Percentiles rank a stretch among this genome's conserved stretches.
phyloP scores from a whole-genome alignment of 257 asterid species.

The Petunia secreta region DNA sequence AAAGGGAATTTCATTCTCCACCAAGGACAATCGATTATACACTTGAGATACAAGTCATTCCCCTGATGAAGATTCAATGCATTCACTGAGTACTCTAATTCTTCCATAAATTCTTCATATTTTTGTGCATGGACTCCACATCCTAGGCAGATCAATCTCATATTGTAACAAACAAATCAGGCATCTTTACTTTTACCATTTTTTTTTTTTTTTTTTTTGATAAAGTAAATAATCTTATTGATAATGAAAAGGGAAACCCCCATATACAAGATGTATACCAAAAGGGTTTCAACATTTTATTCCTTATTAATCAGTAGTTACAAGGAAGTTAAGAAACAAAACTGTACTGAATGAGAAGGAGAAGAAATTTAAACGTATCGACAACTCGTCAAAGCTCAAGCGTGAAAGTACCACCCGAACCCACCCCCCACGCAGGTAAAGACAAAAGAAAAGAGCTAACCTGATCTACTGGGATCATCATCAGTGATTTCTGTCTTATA shows the following conservation, averaged over 20 bases:
- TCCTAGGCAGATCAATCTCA: slow-evolving; percentile 13
- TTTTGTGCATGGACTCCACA: slow-evolving; percentile 6
- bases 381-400: background rate
- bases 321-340: background rate
- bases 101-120: background rate
- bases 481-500: slow-evolving; percentile 90
- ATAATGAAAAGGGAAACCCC: too few species aligned
- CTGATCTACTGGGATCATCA: slow-evolving; percentile 89
- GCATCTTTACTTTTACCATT: slow-evolving; percentile 15
- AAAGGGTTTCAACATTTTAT: too few species aligned
- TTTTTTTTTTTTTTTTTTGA: too few species aligned
- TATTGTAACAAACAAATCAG: background rate
- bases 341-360: background rate
- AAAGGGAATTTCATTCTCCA: slow-evolving; percentile 16
- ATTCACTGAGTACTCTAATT: background rate
- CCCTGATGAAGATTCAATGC: background rate
- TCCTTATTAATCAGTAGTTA: too few species aligned
- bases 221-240: too few species aligned
- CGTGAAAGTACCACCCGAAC: background rate
- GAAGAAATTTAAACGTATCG: background rate
- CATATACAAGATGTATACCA: too few species aligned
- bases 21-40: background rate
- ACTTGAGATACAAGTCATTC: slow-evolving; percentile 11
- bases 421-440: background rate
- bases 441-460: slow-evolving; percentile 42